A percentile compares a stretch with the other conserved stretches of the same genome.
Evolutionary conservation across 2,329 filamentous ascomycete genomes (phyloP).

Genomic region (Pezicula rhizophila): DNA sequence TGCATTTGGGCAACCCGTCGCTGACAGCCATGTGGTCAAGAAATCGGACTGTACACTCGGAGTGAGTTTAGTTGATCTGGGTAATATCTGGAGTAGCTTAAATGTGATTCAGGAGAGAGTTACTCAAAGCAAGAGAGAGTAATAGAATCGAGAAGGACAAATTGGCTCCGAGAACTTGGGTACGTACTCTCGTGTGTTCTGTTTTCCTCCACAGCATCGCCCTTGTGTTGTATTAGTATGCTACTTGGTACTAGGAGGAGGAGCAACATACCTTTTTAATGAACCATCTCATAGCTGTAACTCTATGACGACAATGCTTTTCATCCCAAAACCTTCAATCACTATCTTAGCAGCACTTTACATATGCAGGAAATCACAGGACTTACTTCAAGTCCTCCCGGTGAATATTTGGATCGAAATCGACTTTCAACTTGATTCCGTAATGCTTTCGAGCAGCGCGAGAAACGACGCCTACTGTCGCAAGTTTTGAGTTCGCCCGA

Average conservation of each 20-base stretch:
- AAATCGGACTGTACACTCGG: not conserved
- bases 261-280: not conserved
- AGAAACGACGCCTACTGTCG: constrained; percentile 34
- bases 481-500: constrained; percentile 16
- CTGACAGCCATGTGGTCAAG: not conserved
- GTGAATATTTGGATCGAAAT: constrained; percentile 5
- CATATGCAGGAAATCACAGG: not conserved
- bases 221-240: constrained; percentile 1
- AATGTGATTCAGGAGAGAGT: too few species aligned
- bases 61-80: too few species aligned
- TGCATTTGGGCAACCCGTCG: not conserved
- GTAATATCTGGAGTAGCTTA: too few species aligned
- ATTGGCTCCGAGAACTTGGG: too few species aligned
- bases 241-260: too few species aligned
- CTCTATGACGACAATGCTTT: constrained; percentile 1
- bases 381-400: constrained; percentile 4
- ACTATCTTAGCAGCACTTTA: too few species aligned
- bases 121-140: too few species aligned
- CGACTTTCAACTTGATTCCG: constrained; percentile 26
- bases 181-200: constrained; percentile 1
- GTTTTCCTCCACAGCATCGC: constrained; percentile 7
- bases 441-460: constrained; percentile 39
- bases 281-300: constrained; percentile 9
- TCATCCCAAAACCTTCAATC: constrained; percentile 5
- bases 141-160: too few species aligned